Conservation (phyloP, 169 alveolate species). For the Toxoplasma gondii region DNA sequence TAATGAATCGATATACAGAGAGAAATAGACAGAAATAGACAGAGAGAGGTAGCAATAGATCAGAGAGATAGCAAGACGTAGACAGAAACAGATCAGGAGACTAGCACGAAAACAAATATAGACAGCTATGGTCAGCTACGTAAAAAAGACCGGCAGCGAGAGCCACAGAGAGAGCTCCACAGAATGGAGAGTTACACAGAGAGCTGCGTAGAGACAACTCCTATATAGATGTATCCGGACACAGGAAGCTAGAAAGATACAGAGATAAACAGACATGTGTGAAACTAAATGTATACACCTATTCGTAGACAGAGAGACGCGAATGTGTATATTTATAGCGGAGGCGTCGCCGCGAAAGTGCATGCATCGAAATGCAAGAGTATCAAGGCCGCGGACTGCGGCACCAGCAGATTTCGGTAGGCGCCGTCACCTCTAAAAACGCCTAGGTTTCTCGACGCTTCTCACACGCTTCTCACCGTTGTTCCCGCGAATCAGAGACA, state of each 20-base stretch:
- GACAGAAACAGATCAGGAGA: neutral
- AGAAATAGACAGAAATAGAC: neutral
- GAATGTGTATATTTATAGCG: neutral
- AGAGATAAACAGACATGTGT: neutral
- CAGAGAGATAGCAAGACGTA: neutral
- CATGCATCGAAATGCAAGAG: too few species aligned
- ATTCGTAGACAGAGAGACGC: neutral
- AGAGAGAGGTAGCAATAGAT: neutral
- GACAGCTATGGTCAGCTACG: neutral
- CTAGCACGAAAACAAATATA: neutral
- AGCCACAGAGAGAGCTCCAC: too few species aligned
- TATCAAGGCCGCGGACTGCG: too few species aligned
- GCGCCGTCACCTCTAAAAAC: too few species aligned
- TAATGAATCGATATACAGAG: neutral
- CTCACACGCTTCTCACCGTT: conserved; percentile 47
- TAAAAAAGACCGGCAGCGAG: too few species aligned
- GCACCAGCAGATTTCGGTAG: too few species aligned
- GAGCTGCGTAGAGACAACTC: too few species aligned
- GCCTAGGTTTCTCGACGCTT: neutral
- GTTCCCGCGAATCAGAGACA: conserved; percentile 66
- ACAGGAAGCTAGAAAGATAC: neutral
- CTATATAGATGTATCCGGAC: neutral
- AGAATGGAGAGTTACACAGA: too few species aligned
- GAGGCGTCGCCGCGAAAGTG: too few species aligned
- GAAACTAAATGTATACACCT: neutral